Conservation (phyloP, 345 rosid genomes). For the Dovyalis caffra region DNA sequence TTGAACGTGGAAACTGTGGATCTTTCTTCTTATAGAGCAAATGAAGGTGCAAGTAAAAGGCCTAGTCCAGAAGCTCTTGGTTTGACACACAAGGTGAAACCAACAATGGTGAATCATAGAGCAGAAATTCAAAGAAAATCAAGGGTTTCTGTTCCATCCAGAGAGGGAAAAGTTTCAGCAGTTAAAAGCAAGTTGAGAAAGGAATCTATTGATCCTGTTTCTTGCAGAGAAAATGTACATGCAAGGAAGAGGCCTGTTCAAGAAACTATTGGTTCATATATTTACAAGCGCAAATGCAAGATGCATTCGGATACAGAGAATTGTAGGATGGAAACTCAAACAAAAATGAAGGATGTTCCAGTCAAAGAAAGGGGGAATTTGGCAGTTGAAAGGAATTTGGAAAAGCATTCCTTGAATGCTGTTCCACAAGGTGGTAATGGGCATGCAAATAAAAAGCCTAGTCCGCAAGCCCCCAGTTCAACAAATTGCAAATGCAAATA, state of each 20-base stretch:
- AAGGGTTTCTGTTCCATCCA: background rate
- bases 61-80: background rate
- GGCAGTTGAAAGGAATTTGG: background rate
- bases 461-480: background rate
- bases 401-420: background rate
- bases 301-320: slow-evolving; percentile 3
- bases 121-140: background rate
- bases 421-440: background rate
- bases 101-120: background rate
- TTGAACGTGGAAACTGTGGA: background rate
- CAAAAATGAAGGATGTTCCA: background rate
- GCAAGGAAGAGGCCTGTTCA: background rate
- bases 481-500: slow-evolving; percentile 5
- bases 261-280: background rate
- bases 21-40: background rate
- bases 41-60: background rate
- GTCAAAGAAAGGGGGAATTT: background rate
- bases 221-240: background rate
- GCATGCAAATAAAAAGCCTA: background rate
- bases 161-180: background rate
- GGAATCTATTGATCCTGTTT: background rate
- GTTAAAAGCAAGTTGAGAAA: background rate
- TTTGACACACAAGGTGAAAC: slow-evolving; percentile 1
- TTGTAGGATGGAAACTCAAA: background rate
- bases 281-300: slow-evolving; percentile 5